These are phyloP conservation scores for Tieghemostelium lacteum DNA, from an alignment of 78 protist species.

Conservation along the genomic window DNA sequence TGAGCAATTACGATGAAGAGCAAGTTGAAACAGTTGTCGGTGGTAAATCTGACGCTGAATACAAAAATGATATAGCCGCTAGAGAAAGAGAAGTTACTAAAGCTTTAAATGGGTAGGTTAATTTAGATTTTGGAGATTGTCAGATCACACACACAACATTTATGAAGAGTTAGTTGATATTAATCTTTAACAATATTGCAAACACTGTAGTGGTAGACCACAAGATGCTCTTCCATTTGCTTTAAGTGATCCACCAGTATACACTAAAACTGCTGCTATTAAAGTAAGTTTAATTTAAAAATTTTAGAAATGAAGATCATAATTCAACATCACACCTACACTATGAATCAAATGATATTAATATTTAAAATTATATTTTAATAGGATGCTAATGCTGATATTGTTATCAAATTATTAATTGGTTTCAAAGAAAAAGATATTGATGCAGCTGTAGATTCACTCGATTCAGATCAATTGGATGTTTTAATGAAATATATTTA, in stretches of 20 bases:
- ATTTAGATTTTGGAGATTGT: neutral
- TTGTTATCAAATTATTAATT: slow-evolving; percentile 46
- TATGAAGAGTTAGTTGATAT: neutral
- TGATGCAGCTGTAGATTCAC: slow-evolving; percentile 45
- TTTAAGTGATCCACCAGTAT: slow-evolving; percentile 63
- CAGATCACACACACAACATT: neutral
- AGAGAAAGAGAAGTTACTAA: slow-evolving; percentile 64
- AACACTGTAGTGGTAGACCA: slow-evolving; percentile 31
- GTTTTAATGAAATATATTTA: slow-evolving; percentile 86
- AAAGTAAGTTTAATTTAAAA: too few species aligned
- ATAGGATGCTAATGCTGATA: slow-evolving; percentile 61
- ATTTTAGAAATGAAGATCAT: too few species aligned
- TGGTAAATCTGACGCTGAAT: slow-evolving; percentile 77
- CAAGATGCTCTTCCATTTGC: slow-evolving; percentile 57
- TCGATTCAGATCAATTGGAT: slow-evolving; percentile 81
- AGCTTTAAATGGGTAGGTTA: slow-evolving; percentile 50
- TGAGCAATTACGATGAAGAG: slow-evolving; percentile 68
- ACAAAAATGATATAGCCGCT: slow-evolving; percentile 40
- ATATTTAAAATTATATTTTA: neutral
- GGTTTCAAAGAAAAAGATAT: slow-evolving; percentile 77
- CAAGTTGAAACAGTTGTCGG: slow-evolving; percentile 15
- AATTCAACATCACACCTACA: too few species aligned
- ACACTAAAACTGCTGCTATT: slow-evolving; percentile 58
- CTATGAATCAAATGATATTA: too few species aligned
- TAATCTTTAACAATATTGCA: too few species aligned